Conservation (phyloP, 2,329 filamentous ascomycete genomes). For the Fusarium annulatum region DNA sequence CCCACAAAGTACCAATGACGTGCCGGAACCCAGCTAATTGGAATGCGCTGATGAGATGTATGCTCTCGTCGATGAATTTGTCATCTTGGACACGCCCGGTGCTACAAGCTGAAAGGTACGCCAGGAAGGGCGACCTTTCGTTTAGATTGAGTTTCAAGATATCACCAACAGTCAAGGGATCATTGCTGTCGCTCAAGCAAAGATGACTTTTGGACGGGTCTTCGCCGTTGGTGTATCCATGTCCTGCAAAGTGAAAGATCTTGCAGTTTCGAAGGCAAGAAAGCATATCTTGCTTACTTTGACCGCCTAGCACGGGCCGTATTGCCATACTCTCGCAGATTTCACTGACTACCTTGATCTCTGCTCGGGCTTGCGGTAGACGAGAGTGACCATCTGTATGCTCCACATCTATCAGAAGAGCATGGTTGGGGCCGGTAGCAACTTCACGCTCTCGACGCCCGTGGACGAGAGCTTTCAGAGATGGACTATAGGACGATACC, state of each 20-base stretch:
- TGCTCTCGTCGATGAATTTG: background rate
- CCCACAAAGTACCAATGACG: background rate
- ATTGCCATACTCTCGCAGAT: background rate
- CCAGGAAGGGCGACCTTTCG: background rate
- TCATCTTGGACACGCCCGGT: background rate
- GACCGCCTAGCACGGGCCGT: fast-evolving
- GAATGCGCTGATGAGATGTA: constrained; percentile 2
- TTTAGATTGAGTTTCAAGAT: background rate
- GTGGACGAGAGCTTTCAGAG: background rate
- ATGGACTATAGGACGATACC: background rate
- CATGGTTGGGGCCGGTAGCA: background rate
- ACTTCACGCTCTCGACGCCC: background rate
- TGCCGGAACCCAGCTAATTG: background rate
- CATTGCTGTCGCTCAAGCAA: fast-evolving
- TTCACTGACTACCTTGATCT: background rate
- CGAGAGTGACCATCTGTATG: background rate
- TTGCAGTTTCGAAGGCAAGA: background rate
- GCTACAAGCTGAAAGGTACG: background rate
- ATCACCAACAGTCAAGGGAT: background rate
- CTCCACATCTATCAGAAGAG: background rate
- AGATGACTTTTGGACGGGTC: background rate
- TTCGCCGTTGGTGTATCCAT: background rate
- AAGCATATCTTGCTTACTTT: background rate
- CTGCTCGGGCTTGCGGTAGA: background rate
- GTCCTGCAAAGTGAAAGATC: constrained; percentile 6